Percentiles rank a stretch among this genome's conserved stretches.
Evolutionary conservation across 2,329 filamentous ascomycete species (phyloP).

Genomic region (Alternaria hordeiaustralica): DNA sequence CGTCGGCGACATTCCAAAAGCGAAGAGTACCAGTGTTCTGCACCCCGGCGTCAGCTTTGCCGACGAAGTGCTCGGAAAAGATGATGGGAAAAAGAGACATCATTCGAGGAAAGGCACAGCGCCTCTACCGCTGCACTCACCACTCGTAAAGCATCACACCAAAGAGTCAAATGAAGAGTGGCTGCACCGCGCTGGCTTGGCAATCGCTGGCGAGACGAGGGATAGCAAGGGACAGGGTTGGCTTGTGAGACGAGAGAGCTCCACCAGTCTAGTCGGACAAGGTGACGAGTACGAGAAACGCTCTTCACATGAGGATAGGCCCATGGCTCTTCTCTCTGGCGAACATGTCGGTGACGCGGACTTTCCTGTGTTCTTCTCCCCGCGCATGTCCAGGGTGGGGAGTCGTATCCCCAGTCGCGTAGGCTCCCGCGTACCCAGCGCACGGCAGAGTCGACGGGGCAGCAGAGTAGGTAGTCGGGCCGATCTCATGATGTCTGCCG

Average conservation of each 20-base stretch:
- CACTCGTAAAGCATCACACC: slow-evolving; percentile 38
- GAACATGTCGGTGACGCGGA: slow-evolving; percentile 46
- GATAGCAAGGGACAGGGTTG: slow-evolving; percentile 69
- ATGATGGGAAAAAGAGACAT: slow-evolving; percentile 20
- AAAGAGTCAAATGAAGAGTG: slow-evolving; percentile 57
- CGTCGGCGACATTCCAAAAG: slow-evolving; percentile 51
- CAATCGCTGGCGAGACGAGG: slow-evolving; percentile 62
- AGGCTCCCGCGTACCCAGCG: slow-evolving; percentile 48
- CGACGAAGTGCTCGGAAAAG: slow-evolving; percentile 13
- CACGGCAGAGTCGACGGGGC: slow-evolving; percentile 46
- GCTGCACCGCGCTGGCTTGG: slow-evolving; percentile 65
- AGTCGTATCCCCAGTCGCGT: slow-evolving; percentile 49
- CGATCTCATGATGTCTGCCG: slow-evolving; percentile 47
- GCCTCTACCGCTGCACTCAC: slow-evolving; percentile 34
- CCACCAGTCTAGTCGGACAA: slow-evolving; percentile 59
- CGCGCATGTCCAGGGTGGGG: slow-evolving; percentile 36
- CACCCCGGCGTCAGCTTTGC: slow-evolving; percentile 39
- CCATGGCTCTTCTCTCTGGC: slow-evolving; percentile 40
- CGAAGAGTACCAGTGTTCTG: slow-evolving; percentile 55
- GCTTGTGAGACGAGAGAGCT: slow-evolving; percentile 63
- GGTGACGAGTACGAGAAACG: slow-evolving; percentile 42
- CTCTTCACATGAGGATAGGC: slow-evolving; percentile 27
- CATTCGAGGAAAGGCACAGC: slow-evolving; percentile 43
- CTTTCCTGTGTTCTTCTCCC: slow-evolving; percentile 37
- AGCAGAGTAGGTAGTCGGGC: slow-evolving; percentile 44